These are phyloP conservation scores for Globisporangium iwayamae DNA, from an alignment of 352 stramenopile genomes.

Conservation along the genomic window DNA sequence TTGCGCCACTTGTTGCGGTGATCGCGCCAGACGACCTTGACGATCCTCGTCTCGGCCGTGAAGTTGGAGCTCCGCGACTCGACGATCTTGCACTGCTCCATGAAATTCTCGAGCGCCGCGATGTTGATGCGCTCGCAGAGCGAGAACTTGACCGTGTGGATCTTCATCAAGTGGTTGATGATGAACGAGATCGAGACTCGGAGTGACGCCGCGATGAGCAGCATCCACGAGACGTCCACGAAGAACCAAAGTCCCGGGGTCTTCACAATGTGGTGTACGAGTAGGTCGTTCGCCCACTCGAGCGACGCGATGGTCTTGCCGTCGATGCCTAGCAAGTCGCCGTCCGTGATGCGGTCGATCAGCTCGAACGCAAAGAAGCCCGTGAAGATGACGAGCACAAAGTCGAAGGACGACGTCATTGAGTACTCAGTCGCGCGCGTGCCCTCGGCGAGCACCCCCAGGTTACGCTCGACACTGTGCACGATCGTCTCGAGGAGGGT, in stretches of 20 bases:
- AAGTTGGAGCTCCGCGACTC: conserved; percentile 84
- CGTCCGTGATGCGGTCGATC: conserved; percentile 93
- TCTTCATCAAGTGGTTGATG: conserved; percentile 34
- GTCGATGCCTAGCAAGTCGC: conserved; percentile 80
- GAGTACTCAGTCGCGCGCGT: conserved; percentile 69
- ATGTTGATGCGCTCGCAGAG: conserved; percentile 52
- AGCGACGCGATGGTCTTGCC: conserved; percentile 34
- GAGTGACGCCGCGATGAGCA: conserved; percentile 33
- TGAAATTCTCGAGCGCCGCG: conserved; percentile 47
- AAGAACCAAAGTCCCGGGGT: conserved; percentile 49
- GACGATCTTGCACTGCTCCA: conserved; percentile 31
- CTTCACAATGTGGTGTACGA: conserved; percentile 38
- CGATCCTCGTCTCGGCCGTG: conserved; percentile 72
- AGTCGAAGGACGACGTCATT: conserved; percentile 69
- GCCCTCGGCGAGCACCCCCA: conserved; percentile 49
- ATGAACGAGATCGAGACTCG: conserved; percentile 32
- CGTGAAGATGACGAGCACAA: conserved; percentile 91
- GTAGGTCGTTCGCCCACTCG: conserved; percentile 47
- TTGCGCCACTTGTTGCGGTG: conserved; percentile 44
- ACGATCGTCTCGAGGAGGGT: conserved; percentile 62
- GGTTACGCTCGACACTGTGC: conserved; percentile 56
- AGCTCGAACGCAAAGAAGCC: conserved; percentile 92
- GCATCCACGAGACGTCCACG: conserved; percentile 45
- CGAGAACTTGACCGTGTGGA: conserved; percentile 36
- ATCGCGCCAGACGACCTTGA: conserved; percentile 91